phyloP scores from a whole-genome alignment of 352 stramenopile species.

The Globisporangium paddicum region DNA sequence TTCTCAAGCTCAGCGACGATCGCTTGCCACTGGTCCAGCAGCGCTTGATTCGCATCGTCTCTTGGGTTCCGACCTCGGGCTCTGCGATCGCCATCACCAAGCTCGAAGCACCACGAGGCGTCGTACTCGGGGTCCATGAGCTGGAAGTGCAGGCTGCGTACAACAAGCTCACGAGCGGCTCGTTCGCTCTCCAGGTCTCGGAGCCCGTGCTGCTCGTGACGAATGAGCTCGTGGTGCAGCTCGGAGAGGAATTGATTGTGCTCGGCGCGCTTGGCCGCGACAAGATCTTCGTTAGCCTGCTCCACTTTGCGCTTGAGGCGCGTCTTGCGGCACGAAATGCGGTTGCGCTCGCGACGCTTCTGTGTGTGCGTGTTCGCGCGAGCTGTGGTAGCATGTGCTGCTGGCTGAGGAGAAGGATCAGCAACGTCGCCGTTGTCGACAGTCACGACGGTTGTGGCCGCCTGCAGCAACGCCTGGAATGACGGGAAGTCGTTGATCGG shows the following conservation, averaged over 20 bases:
- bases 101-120: constrained; percentile 10
- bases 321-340: constrained; percentile 41
- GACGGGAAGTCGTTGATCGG: constrained; percentile 1
- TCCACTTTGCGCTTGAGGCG: constrained; percentile 41
- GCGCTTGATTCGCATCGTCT: constrained; percentile 2
- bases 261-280: constrained; percentile 23
- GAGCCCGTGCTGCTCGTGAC: not conserved
- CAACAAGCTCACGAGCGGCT: constrained; percentile 23
- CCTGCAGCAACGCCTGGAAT: constrained; percentile 5
- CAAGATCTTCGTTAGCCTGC: constrained; percentile 19
- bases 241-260: constrained; percentile 30
- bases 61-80: not conserved
- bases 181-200: not conserved
- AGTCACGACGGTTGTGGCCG: not conserved
- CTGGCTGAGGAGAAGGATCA: no score
- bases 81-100: constrained; percentile 4
- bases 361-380: not conserved
- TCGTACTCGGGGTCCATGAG: constrained; percentile 29
- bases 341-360: constrained; percentile 34
- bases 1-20: constrained; percentile 33
- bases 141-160: constrained; percentile 31
- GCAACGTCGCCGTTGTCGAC: not conserved
- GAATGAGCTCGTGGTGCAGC: constrained; percentile 19
- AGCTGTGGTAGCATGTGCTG: not conserved
- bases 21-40: constrained; percentile 28